Percentiles rank a stretch among this genome's conserved stretches.
phyloP scores from a whole-genome alignment of 2,329 filamentous ascomycete species.

The Pseudogymnoascus sp. region DNA sequence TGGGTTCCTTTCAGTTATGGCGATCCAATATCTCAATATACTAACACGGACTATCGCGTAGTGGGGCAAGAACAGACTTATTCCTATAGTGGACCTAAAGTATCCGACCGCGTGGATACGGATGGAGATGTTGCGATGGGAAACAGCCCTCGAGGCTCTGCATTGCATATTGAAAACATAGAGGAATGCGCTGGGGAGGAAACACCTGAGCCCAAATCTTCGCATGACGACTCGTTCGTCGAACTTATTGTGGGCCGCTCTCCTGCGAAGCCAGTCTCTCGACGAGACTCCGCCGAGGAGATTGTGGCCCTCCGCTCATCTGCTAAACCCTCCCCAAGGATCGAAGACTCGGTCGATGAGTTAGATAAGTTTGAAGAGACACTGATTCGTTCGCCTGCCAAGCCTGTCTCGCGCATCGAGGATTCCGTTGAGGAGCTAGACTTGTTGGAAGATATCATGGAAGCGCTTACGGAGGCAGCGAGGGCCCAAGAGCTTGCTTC shows the following conservation, averaged over 20 bases:
- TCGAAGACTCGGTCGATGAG: constrained; percentile 54
- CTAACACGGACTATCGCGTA: constrained; percentile 8
- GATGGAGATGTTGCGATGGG: constrained; percentile 3
- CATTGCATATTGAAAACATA: not conserved
- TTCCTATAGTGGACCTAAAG: not conserved
- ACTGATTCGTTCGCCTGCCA: constrained; percentile 27
- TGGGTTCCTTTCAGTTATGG: constrained; percentile 1
- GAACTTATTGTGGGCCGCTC: constrained; percentile 30
- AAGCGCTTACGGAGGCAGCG: constrained; percentile 31
- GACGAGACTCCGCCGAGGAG: constrained; percentile 22
- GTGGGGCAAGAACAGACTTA: not conserved
- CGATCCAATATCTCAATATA: constrained; percentile 6
- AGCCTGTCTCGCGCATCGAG: constrained; percentile 45
- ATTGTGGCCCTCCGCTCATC: constrained; percentile 20
- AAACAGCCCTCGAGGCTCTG: not conserved
- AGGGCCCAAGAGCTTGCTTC: constrained; percentile 21
- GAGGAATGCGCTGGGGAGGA: not conserved
- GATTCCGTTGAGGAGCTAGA: constrained; percentile 58
- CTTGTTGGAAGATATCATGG: constrained; percentile 53
- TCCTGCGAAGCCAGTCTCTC: constrained; percentile 3
- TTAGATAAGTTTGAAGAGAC: constrained; percentile 40
- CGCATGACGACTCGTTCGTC: constrained; percentile 29
- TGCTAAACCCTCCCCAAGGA: constrained; percentile 34
- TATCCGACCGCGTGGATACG: not conserved
- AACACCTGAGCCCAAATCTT: constrained; percentile 3